Conservation (phyloP, 2,329 filamentous ascomycete genomes). For the Thyridium curvatum region DNA sequence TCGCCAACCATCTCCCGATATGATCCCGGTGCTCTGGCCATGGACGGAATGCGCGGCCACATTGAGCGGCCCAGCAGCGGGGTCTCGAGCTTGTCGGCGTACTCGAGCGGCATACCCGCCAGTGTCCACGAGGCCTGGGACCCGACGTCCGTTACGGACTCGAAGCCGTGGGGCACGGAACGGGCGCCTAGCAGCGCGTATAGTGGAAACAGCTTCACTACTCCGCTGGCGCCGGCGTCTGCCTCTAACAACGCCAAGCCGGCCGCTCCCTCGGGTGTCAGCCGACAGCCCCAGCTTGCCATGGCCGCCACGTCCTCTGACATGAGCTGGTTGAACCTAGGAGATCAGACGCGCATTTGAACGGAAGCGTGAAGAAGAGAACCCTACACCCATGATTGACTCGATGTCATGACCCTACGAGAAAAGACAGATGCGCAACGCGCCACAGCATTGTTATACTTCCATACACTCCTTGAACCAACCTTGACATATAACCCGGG, state of each 20-base stretch:
- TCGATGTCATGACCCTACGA: not conserved
- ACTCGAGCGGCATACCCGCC: conserved; percentile 60
- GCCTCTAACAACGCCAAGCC: conserved; percentile 20
- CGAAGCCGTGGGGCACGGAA: conserved; percentile 40
- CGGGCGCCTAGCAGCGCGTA: conserved; percentile 48
- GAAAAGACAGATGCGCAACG: not conserved
- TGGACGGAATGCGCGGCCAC: conserved; percentile 53
- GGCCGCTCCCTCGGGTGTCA: conserved; percentile 27
- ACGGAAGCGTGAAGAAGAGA: not conserved
- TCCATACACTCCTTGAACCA: no score
- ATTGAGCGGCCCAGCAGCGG: conserved; percentile 52
- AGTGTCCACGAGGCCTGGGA: conserved; percentile 55
- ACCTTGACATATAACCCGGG: no score
- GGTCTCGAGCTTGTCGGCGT: conserved; percentile 43
- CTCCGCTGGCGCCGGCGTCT: conserved; percentile 31
- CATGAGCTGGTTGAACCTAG: conserved; percentile 77
- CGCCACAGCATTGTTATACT: no score
- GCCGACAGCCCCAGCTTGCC: conserved; percentile 42
- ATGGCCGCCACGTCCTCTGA: conserved; percentile 51
- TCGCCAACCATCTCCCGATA: conserved; percentile 65
- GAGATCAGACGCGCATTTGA: conserved; percentile 27
- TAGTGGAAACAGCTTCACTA: conserved; percentile 35
- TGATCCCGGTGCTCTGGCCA: conserved; percentile 8
- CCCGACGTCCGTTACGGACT: conserved; percentile 28
- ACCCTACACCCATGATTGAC: not conserved